Conservation (phyloP, 78 protist genomes). For the Trichosphaerium sp. region DNA sequence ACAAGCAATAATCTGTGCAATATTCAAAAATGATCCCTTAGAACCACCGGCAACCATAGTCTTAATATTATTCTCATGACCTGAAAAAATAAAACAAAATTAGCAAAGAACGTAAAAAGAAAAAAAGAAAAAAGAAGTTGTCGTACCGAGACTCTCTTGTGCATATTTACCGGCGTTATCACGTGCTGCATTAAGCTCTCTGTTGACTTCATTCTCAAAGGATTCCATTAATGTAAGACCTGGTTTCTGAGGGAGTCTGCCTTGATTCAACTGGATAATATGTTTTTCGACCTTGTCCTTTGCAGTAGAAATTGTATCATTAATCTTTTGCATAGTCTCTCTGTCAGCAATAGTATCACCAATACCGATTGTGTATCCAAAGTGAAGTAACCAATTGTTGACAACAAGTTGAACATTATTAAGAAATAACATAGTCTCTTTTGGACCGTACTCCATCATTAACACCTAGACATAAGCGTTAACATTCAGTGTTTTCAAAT, state of each 20-base stretch:
- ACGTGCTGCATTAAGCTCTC: constrained; percentile 80
- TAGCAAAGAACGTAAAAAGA: too few species aligned
- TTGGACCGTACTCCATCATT: constrained; percentile 82
- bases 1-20: constrained; percentile 97
- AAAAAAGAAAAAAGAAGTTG: too few species aligned
- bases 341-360: constrained; percentile 89
- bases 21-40: constrained; percentile 95
- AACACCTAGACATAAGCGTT: constrained; percentile 84
- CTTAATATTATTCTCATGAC: constrained; percentile 91
- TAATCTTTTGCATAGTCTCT: constrained; percentile 58
- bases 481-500: too few species aligned
- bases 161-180: constrained; percentile 69
- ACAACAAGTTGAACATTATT: constrained; percentile 67
- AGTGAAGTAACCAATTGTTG: constrained; percentile 83
- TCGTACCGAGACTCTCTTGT: too few species aligned
- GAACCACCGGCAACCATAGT: constrained; percentile 94
- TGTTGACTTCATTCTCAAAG: constrained; percentile 91
- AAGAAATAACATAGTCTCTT: constrained; percentile 61
- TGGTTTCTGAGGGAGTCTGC: constrained; percentile 68
- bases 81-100: neutral
- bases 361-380: constrained; percentile 92
- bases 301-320: constrained; percentile 41
- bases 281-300: constrained; percentile 60
- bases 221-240: constrained; percentile 89
- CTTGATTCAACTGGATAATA: constrained; percentile 44